A percentile compares a stretch with the other conserved stretches of the same genome.
Evolutionary conservation across 2,329 filamentous ascomycete genomes (phyloP).

Genomic region (Colletotrichum aenigma): DNA sequence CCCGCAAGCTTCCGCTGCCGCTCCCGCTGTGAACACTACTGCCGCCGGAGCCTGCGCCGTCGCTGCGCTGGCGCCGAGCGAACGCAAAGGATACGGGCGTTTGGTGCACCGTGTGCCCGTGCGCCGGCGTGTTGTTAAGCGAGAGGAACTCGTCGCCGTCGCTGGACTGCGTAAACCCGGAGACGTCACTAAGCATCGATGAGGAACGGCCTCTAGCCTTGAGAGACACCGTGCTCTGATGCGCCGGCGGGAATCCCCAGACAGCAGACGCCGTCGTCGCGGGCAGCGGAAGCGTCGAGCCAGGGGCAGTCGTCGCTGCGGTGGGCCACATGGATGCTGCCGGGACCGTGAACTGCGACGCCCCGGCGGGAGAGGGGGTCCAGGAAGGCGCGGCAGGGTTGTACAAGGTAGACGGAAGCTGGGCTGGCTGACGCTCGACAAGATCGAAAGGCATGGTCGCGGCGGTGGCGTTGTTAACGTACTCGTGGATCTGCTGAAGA

Average conservation of each 20-base stretch:
- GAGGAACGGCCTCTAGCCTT: slow-evolving; percentile 64
- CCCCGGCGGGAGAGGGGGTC: slow-evolving; percentile 37
- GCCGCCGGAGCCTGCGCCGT: slow-evolving; percentile 18
- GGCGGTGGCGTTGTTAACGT: slow-evolving; percentile 34
- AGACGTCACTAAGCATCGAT: slow-evolving; percentile 70
- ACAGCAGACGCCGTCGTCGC: slow-evolving; percentile 28
- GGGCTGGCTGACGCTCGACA: slow-evolving; percentile 8
- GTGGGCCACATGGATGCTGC: slow-evolving; percentile 38
- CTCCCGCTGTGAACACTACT: slow-evolving; percentile 39
- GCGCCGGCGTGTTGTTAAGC: slow-evolving; percentile 22
- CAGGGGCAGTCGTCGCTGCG: slow-evolving; percentile 28
- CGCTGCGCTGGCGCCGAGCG: slow-evolving; percentile 6
- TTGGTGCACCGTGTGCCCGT: slow-evolving; percentile 19
- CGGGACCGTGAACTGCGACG: slow-evolving; percentile 33
- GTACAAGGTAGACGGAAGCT: slow-evolving; percentile 24
- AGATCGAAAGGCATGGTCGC: slow-evolving; percentile 36
- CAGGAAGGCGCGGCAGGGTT: slow-evolving; percentile 26
- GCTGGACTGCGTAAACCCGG: slow-evolving; percentile 69
- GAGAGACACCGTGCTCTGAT: slow-evolving; percentile 33
- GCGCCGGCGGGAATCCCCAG: slow-evolving; percentile 20
- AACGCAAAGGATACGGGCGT: slow-evolving; percentile 24
- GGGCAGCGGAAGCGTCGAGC: slow-evolving; percentile 32
- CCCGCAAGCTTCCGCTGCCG: slow-evolving; percentile 53
- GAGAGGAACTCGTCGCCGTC: slow-evolving; percentile 44
- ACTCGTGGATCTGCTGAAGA: slow-evolving; percentile 35